Conservation (phyloP, 2,329 filamentous ascomycete genomes). For the Sporothrix curviconia region DNA sequence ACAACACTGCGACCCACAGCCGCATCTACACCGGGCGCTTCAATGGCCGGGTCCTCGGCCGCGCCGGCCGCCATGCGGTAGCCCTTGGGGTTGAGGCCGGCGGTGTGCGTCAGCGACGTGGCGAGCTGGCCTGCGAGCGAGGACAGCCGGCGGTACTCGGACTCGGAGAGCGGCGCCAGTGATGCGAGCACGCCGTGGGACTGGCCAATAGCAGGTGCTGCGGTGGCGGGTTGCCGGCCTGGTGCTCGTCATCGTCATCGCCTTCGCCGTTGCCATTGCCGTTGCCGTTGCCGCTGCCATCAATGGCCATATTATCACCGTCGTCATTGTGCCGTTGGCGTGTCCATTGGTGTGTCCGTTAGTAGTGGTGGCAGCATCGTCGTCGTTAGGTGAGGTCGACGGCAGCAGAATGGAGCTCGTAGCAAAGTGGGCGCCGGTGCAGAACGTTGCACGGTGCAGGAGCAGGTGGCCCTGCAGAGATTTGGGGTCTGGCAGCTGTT, state of each 20-base stretch:
- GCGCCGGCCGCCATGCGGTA: slow-evolving; percentile 55
- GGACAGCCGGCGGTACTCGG: slow-evolving; percentile 74
- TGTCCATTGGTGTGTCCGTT: background rate
- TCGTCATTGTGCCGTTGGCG: background rate
- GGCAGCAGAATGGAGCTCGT: slow-evolving; percentile 71
- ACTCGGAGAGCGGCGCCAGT: slow-evolving; percentile 70
- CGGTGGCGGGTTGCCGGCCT: slow-evolving; percentile 27
- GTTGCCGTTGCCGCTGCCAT: background rate
- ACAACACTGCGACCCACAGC: slow-evolving; percentile 61
- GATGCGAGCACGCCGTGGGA: slow-evolving; percentile 63
- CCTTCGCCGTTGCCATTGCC: background rate
- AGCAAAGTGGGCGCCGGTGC: slow-evolving; percentile 70
- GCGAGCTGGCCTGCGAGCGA: slow-evolving; percentile 75
- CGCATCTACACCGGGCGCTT: slow-evolving; percentile 46
- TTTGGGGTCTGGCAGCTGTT: slow-evolving; percentile 64
- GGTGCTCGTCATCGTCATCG: slow-evolving; percentile 17
- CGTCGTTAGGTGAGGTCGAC: slow-evolving; percentile 36
- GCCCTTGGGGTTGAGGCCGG: slow-evolving; percentile 75
- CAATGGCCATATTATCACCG: too few relatives aligned
- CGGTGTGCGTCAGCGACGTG: slow-evolving; percentile 67
- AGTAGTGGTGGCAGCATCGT: background rate
- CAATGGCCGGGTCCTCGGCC: slow-evolving; percentile 24
- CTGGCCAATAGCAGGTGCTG: slow-evolving; percentile 19
- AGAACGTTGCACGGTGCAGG: slow-evolving; percentile 81
- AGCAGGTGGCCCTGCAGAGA: slow-evolving; percentile 83